Evolutionary conservation across 2,329 filamentous ascomycete genomes (phyloP), one percentile per base, ranked within the genome.

Genomic region (Dothistroma pini): DNA sequence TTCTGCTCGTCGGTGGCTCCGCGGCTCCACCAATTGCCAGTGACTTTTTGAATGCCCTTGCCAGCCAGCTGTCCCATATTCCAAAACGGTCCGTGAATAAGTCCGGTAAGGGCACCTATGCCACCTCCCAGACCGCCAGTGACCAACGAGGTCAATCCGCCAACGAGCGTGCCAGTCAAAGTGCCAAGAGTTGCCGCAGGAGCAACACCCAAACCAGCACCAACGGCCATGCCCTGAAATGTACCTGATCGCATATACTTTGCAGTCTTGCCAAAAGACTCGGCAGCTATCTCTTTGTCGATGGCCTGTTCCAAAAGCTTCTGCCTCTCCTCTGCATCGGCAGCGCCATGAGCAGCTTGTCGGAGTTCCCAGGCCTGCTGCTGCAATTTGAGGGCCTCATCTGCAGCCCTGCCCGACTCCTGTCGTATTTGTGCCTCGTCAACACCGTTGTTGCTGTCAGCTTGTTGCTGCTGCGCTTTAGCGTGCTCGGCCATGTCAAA

Each of bases 251-350:
- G 54, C 32, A 72, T 62, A 51, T 71, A 73, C 55, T 70, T 72
- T 14, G 72, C 72, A 2, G 69, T 69, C 62, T 74, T 74, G 16
- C 72, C 72, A 29, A 71, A 72, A 0, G 68, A 69, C 51, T 73
- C 70, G 34, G 72, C 69, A 34, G 68, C 68, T 35, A 72, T 63
- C 35, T 70, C 59, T 52, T 69, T 67, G 49, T 71, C 61, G 8
- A 74, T 58, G 16, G 70, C 69, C 57, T 72, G 51, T 25, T 73
- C 69, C 29, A 74, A 59, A n/a, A 74, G 60, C 54, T 72, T 69
- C 48, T 74, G 71, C 19, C 72, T 58, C 50, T 73, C 71, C 12
- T 72, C 67, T 0, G 72, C 68, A 54, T 74, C 72, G 19, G 63
- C 70, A 21, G 70, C 68, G 12, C 63, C 70, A 32, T 66, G 60